phyloP scores from a whole-genome alignment of 768 basidiomycete species.

The Suillus placidus region DNA sequence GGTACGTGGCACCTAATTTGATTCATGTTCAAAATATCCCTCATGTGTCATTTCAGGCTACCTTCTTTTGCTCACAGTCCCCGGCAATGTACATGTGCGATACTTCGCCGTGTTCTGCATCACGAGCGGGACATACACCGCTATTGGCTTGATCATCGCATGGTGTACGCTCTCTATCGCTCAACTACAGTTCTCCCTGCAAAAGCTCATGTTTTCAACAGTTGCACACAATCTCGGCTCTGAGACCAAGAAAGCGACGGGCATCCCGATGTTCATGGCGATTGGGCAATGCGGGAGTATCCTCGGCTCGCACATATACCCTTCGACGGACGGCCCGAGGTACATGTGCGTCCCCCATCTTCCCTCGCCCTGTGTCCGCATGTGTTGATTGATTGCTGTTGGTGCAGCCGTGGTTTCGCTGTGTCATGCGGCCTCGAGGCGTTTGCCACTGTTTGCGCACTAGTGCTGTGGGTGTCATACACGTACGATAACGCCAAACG shows the following conservation, averaged over 20 bases:
- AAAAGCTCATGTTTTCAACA: slow-evolving; percentile 22
- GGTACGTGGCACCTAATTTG: slow-evolving; percentile 20
- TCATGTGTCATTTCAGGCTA: slow-evolving; percentile 53
- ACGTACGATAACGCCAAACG: slow-evolving; percentile 59
- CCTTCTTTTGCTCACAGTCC: slow-evolving; percentile 59
- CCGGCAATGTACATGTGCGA: slow-evolving; percentile 56
- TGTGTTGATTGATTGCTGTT: neutral
- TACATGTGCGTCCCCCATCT: slow-evolving; percentile 55
- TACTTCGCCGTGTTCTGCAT: slow-evolving; percentile 83
- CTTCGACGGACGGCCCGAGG: slow-evolving; percentile 59
- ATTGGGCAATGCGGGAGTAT: slow-evolving; percentile 80
- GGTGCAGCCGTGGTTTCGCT: slow-evolving; percentile 58
- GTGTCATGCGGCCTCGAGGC: slow-evolving; percentile 56
- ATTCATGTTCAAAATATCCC: slow-evolving; percentile 48
- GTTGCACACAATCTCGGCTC: slow-evolving; percentile 77
- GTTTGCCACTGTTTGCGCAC: slow-evolving; percentile 54
- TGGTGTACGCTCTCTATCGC: slow-evolving; percentile 61
- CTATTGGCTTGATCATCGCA: slow-evolving; percentile 72
- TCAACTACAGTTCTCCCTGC: neutral
- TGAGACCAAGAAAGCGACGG: slow-evolving; percentile 75
- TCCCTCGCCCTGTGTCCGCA: neutral
- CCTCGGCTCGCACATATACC: slow-evolving; percentile 76
- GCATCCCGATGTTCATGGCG: slow-evolving; percentile 78
- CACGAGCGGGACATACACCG: slow-evolving; percentile 75
- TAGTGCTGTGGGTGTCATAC: slow-evolving; percentile 63